Evolutionary conservation across 495 filamentous ascomycete genomes (phyloP), one percentile per base, ranked within the genome.

Genomic region (Evansstolkia leycettana): DNA sequence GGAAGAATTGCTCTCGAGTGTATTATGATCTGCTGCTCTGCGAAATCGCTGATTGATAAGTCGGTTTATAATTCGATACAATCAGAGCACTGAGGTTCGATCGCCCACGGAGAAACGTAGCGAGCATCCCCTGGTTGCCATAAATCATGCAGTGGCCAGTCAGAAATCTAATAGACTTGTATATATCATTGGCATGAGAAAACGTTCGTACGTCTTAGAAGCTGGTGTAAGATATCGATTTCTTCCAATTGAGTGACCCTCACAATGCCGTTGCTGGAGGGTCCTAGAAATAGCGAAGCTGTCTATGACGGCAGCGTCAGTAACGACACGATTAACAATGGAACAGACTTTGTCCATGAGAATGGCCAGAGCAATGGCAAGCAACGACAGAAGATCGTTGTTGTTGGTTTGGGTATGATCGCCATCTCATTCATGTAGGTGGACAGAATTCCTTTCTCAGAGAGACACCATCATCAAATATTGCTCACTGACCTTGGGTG

Each of bases 321-420:
- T n/a, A 29, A 15, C 28, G 14, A n/a, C n/a, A n/a, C n/a, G n/a
- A n/a, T n/a, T n/a, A n/a, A n/a, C n/a, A n/a, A n/a, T n/a, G n/a
- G n/a, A n/a, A n/a, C n/a, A n/a, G n/a, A n/a, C n/a, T n/a, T 25
- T 14, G 17, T 5, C 39, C 11, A 30, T 35, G 36, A 16, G 18
- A 23, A 38, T 39, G 35, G 24, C 19, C 9, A 28, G 24, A 15
- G 19, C 5, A 33, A 39, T 30, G 39, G 38, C 25, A 24, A 26
- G 40, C 19, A 43, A 25, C 52, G 79, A 34, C 84, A 85, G 45
- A 79, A 68, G 47, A 65, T 94, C 23, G 85, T 95, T 0, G 73
- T 96, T 20, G 84, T 94, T 17, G 89, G 89, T 7, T 58, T 96
- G 58, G 89, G 89, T 7, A 96, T 96, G 89, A 88, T 96, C 27